Base-by-base conservation (phyloP, 1,139 yeast genomes). In the Magnusiomyces suaveolens region DNA sequence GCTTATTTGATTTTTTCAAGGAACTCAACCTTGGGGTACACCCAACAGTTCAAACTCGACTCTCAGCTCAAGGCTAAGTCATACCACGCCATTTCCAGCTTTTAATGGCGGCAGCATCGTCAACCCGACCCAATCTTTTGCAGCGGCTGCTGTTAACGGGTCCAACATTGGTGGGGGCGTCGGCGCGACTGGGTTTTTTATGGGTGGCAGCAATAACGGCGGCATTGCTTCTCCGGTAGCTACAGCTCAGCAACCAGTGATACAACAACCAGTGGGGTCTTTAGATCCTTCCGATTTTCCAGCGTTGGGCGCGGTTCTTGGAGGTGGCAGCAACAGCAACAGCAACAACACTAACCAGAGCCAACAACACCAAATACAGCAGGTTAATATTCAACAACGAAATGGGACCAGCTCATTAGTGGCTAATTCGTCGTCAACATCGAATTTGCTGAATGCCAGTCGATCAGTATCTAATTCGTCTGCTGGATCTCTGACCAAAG, bases 271-370 rank as follows among this genome's bases (percentile, higher is more conserved):
- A 48, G 49, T 18, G 43, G 57, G 48, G 4, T 52, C 64, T 2
- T 56, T 61, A 23, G 65, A 65, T 52, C 56, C 60, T 26, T 56
- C 63, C 43, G 68, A 67, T 38, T 67, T 67, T 53, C 69, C 70
- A 8, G 64, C 68, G 3, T 53, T 68, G 51, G 60, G 64, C 1
- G 39, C 52, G 21, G 44, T 54, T 20, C 10, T 41, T 36, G 29
- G 43, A 3, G 23, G 29, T 18, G 36, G 49, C 43, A 33, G 20
- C 24, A 47, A 29, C 20, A 12, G 20, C 41, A 33, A 32, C 41
- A 33, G 50, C 23, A 47, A 16, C 43, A 47, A 21, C 44, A 43
- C 38, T 50, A 54, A 29, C 46, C 23, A 25, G n/a, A n/a, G n/a
- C n/a, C 39, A 39, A 41, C 39, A 23, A 16, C 43, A 47, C 41